phyloP scores from a whole-genome alignment of 371 early-diverging fungal genomes.

The Dichotomocladium elegans region DNA sequence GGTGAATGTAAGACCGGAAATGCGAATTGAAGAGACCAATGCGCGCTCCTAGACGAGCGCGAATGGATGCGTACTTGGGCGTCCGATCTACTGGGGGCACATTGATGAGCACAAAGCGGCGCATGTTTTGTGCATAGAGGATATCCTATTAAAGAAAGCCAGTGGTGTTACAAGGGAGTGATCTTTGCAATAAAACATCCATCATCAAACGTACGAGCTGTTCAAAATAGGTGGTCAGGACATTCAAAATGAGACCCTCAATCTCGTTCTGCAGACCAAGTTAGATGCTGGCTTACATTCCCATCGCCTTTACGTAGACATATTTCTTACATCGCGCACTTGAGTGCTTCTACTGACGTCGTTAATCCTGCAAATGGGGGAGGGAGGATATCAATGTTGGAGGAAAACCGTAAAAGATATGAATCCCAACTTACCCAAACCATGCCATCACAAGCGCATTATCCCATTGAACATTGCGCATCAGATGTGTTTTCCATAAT shows the following conservation, averaged over 20 bases:
- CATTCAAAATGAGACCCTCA: not conserved
- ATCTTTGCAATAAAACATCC: not conserved
- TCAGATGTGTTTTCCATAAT: not conserved
- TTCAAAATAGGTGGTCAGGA: not conserved
- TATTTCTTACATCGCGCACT: too few relatives aligned
- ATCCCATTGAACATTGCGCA: not conserved
- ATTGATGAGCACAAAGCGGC: not conserved
- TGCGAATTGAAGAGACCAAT: not conserved
- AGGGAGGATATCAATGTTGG: not conserved
- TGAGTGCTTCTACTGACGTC: not conserved
- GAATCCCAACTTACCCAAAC: too few relatives aligned
- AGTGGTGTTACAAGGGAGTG: too few relatives aligned
- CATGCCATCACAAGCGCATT: not conserved
- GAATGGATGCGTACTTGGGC: not conserved
- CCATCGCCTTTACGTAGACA: too few relatives aligned
- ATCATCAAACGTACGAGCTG: not conserved
- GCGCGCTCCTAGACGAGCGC: not conserved
- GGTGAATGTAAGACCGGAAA: not conserved
- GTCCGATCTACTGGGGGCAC: conserved; percentile 3
- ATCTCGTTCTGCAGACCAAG: not conserved
- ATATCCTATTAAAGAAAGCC: too few relatives aligned
- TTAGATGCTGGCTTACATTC: too few relatives aligned
- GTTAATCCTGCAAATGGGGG: conserved; percentile 3
- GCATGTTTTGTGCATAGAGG: not conserved
- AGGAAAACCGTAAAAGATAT: not conserved